Evolutionary conservation across 306 rosid species (phyloP).

Genomic region (Begonia fuchsioides): DNA sequence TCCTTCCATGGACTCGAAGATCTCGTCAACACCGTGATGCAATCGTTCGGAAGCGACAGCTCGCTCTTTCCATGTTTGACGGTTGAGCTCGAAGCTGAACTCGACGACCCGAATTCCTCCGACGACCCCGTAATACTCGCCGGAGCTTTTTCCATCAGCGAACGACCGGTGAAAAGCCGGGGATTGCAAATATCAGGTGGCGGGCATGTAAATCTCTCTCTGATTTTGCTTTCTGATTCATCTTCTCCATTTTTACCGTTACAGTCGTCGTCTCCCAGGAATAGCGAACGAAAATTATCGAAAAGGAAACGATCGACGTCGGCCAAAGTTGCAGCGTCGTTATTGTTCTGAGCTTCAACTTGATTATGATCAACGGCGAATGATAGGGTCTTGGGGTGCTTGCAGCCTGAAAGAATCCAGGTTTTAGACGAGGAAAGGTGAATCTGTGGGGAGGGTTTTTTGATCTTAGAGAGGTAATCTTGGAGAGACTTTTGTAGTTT

Average conservation of each 20-base stretch:
- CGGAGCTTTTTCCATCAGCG: conserved; percentile 26
- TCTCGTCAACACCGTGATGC: conserved; percentile 37
- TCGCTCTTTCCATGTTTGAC: conserved; percentile 1
- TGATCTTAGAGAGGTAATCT: conserved; percentile 36
- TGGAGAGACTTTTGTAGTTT: conserved; percentile 34
- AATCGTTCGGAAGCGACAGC: conserved; percentile 21
- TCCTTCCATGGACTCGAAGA: conserved; percentile 43
- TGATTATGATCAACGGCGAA: conserved; percentile 19
- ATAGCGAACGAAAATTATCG: conserved; percentile 64
- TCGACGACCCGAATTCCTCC: conserved; percentile 22
- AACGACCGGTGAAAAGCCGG: conserved; percentile 21
- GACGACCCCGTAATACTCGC: conserved; percentile 18
- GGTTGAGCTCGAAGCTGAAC: conserved; percentile 18
- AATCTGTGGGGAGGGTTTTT: conserved; percentile 16
- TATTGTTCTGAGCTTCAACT: background rate
- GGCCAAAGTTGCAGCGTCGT: conserved; percentile 38
- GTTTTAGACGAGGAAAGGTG: conserved; percentile 31
- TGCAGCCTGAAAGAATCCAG: conserved; percentile 42
- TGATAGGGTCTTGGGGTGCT: conserved; percentile 50
- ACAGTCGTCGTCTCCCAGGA: conserved; percentile 21
- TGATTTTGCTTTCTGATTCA: conserved; percentile 1
- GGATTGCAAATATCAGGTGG: conserved; percentile 26
- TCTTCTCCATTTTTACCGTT: background rate
- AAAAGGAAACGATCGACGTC: conserved; percentile 66
- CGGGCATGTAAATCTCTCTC: conserved; percentile 20